A percentile compares a stretch with the other conserved stretches of the same genome.
Evolutionary conservation across 768 basidiomycete genomes (phyloP).

Genomic region (Collybia sordida): DNA sequence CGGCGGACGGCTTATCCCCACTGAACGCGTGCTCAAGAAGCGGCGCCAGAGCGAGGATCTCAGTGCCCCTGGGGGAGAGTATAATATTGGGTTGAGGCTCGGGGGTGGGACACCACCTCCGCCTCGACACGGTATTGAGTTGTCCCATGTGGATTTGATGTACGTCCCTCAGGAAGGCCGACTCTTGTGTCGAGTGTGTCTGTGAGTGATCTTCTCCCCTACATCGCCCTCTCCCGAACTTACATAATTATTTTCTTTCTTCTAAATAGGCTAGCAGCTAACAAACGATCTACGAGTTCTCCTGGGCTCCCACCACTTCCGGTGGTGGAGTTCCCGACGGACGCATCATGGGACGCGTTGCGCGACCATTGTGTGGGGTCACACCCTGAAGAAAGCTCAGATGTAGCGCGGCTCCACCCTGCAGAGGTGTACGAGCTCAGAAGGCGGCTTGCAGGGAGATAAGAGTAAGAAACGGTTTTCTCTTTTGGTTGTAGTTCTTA

Average conservation of each 20-base stretch:
- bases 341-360: conserved; percentile 34
- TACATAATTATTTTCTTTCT: neutral
- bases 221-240: neutral
- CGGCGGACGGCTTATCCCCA: neutral
- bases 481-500: no score
- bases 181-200: conserved; percentile 37
- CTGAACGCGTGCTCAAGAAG: neutral
- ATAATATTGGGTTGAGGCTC: neutral
- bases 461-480: no score
- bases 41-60: neutral
- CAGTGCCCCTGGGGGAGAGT: neutral
- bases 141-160: conserved; percentile 38
- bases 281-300: conserved; percentile 1
- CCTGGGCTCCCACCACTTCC: neutral
- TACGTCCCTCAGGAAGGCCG: conserved; percentile 26
- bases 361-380: conserved; percentile 29
- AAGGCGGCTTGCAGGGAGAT: conserved; percentile 17
- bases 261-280: neutral
- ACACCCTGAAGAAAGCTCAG: conserved; percentile 34
- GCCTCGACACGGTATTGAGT: conserved; percentile 12
- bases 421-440: conserved; percentile 34
- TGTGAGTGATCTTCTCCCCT: conserved; percentile 22
- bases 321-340: conserved; percentile 24
- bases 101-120: neutral
- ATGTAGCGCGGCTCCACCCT: conserved; percentile 31